Conservation (phyloP, 2,329 filamentous ascomycete genomes). For the Verticillium alfalfae region DNA sequence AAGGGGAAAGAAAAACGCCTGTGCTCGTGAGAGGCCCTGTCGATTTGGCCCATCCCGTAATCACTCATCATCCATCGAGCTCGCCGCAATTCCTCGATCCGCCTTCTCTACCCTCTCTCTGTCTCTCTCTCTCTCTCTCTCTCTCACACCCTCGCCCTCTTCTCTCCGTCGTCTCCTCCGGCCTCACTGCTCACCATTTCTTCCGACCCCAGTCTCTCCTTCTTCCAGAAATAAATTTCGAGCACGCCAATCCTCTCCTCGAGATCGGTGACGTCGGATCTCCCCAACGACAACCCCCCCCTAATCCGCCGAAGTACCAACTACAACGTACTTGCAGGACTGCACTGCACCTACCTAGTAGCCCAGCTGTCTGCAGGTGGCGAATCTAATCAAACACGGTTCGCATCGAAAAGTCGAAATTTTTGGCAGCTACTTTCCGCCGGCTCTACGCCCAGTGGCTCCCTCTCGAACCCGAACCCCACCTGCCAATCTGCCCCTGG, state of each 20-base stretch:
- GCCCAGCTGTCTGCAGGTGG: not conserved
- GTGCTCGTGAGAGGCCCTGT: not conserved
- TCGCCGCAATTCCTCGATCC: not conserved
- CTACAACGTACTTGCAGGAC: not conserved
- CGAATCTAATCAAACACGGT: not conserved
- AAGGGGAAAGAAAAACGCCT: not conserved
- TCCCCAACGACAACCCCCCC: not conserved
- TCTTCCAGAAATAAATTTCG: not conserved
- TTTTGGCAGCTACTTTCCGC: not conserved
- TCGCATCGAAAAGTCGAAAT: not conserved
- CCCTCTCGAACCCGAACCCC: not conserved
- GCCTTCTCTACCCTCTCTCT: slow-evolving; percentile 1
- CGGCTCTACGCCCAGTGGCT: not conserved
- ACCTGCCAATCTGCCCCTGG: not conserved
- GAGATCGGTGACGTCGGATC: not conserved
- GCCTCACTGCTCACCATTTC: not conserved
- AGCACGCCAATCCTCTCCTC: not conserved
- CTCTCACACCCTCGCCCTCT: not conserved
- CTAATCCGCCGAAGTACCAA: not conserved
- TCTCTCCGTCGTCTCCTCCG: slow-evolving; percentile 3
- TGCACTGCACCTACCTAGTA: not conserved
- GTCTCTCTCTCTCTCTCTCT: slow-evolving; percentile 2
- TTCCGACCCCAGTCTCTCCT: slow-evolving; percentile 1
- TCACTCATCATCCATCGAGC: slow-evolving; percentile 4
- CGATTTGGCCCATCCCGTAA: slow-evolving; percentile 2